Percentiles rank a stretch among this genome's conserved stretches.
These are phyloP conservation scores for Olyra latifolia DNA, from an alignment of 176 grass and related monocot genomes.

Conservation along the genomic window DNA sequence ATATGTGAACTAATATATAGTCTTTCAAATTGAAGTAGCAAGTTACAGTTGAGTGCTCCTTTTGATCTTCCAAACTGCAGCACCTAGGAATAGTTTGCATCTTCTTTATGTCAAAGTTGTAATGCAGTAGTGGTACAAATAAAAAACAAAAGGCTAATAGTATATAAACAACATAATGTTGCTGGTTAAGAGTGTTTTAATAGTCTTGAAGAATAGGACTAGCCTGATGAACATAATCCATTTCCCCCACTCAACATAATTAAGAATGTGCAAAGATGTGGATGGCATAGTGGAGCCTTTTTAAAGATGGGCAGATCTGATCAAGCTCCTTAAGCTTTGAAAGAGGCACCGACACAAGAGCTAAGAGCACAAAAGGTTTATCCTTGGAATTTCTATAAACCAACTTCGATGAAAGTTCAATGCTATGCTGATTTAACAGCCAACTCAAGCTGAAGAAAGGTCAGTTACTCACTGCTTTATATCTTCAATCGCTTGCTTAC, in stretches of 20 bases:
- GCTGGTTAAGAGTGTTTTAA: not conserved
- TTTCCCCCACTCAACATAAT: not conserved
- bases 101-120: not conserved
- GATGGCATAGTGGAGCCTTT: not conserved
- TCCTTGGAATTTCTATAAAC: not conserved
- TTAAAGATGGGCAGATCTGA: not conserved
- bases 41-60: not conserved
- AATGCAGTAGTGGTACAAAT: not conserved
- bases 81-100: not conserved
- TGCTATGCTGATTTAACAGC: not conserved
- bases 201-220: not conserved
- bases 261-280: not conserved
- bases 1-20: not conserved
- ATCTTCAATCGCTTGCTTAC: slow-evolving; percentile 89
- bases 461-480: slow-evolving; percentile 66
- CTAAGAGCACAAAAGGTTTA: not conserved
- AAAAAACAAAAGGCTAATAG: not conserved
- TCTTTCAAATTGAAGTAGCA: not conserved
- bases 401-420: not conserved
- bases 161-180: not conserved
- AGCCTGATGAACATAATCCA: not conserved
- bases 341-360: not conserved
- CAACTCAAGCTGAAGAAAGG: slow-evolving; percentile 15
- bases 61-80: not conserved
- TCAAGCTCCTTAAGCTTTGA: not conserved